Evolutionary conservation across 441 rosid species (phyloP), one percentile per base, ranked within the genome.

Genomic region (Mallotus japonicus): DNA sequence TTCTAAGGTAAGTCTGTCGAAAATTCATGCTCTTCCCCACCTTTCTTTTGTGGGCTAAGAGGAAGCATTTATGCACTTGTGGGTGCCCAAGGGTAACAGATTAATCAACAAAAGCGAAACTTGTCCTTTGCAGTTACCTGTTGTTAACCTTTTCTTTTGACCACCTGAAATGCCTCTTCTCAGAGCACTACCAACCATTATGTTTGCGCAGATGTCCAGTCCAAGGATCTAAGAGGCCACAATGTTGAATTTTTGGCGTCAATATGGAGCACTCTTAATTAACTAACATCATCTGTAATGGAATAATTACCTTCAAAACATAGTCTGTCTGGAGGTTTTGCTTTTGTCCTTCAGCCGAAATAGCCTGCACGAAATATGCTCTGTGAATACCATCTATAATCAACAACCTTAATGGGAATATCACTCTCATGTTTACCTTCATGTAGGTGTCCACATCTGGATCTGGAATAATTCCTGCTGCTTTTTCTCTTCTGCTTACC

Each of bases 121-220:
- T 0, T n/a, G 72, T 24, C 55, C 16, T 17, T 46, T 24, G 0
- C 16, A 34, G 11, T 32, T 65, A 89, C 92, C 94, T 82, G 93
- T 87, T 50, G 90, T 89, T 49, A 89, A 69, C 46, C 90, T 83
- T 79, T 84, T 86, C 80, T 79, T 87, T 75, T 90, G 92, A 54
- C 93, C 96, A 63, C 93, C 96, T 2, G 96, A 90, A 76, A 89
- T 82, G 57, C 94, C 96, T 75, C 90, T 84, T 62, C 62, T 79
- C 73, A 81, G 24, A 3, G 79, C 90, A 83, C 83, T 77, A 24
- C 96, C 93, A 12, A 78, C 91, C 47, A 80, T 78, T 51, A 73
- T 86, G 53, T 91, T 87, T 34, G 88, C 87, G 55, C 93, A 91
- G 13, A 78, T 79, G 53, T 89, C 88, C 54, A 91, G 79, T 56